These are phyloP conservation scores for Trametes sanguinea DNA, from an alignment of 768 basidiomycete genomes.

Conservation along the genomic window DNA sequence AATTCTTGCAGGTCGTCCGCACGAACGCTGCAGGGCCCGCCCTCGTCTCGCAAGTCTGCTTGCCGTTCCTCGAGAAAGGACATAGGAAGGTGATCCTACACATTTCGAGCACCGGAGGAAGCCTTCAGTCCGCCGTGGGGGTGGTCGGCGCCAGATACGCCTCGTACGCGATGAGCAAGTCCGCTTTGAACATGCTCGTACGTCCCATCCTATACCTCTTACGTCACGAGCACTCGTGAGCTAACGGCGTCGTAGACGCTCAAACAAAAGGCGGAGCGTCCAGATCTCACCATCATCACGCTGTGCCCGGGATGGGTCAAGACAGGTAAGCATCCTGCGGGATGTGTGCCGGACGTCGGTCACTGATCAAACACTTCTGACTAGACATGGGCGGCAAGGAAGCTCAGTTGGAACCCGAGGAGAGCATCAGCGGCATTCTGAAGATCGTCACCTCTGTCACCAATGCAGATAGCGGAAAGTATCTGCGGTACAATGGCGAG, in stretches of 20 bases:
- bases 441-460: conserved; percentile 10
- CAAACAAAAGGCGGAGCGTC: conserved; percentile 17
- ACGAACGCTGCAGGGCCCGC: conserved; percentile 41
- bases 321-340: conserved; percentile 23
- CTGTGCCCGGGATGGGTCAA: conserved; percentile 20
- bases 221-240: not conserved
- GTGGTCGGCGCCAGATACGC: conserved; percentile 23
- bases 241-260: not conserved
- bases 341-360: not conserved
- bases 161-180: conserved; percentile 40
- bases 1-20: conserved; percentile 29
- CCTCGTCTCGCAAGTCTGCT: conserved; percentile 34
- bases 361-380: not conserved
- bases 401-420: conserved; percentile 8
- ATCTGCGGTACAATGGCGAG: conserved; percentile 11
- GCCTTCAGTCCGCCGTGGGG: conserved; percentile 23
- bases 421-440: conserved; percentile 14
- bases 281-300: conserved; percentile 12
- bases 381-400: conserved; percentile 21
- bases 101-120: conserved; percentile 34
- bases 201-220: conserved; percentile 4
- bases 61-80: conserved; percentile 38
- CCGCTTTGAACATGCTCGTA: conserved; percentile 43
- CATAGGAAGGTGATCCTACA: conserved; percentile 37
- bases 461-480: conserved; percentile 13